Conservation (phyloP, 2,329 filamentous ascomycete genomes). For the Sporothrix pseudoabietina region DNA sequence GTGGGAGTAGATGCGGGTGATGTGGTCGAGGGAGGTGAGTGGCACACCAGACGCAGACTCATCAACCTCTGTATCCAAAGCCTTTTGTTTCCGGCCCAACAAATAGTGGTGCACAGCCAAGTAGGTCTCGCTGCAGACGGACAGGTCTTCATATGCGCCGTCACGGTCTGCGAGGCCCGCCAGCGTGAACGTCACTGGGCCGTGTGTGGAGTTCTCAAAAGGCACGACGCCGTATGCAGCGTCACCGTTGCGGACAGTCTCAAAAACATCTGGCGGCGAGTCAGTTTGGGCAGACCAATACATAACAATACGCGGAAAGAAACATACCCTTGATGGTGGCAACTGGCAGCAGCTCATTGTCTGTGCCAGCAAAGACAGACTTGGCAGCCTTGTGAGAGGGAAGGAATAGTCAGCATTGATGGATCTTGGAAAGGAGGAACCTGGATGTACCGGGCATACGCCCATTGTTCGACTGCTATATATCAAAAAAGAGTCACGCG, state of each 20-base stretch:
- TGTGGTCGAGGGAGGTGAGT: slow-evolving; percentile 56
- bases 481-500: not conserved
- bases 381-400: slow-evolving; percentile 39
- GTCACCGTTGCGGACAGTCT: slow-evolving; percentile 67
- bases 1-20: slow-evolving; percentile 84
- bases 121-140: slow-evolving; percentile 81
- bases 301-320: no score
- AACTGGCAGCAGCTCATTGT: slow-evolving; percentile 54
- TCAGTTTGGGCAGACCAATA: no score
- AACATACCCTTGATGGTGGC: slow-evolving; percentile 52
- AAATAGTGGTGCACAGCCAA: slow-evolving; percentile 88
- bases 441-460: not conserved
- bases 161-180: slow-evolving; percentile 82
- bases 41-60: slow-evolving; percentile 42
- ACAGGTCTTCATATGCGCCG: slow-evolving; percentile 64
- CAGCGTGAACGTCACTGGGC: slow-evolving; percentile 84
- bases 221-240: slow-evolving; percentile 80
- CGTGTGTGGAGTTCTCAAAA: slow-evolving; percentile 95
- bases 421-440: not conserved
- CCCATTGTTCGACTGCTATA: not conserved
- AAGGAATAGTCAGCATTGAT: not conserved
- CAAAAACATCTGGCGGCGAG: slow-evolving; percentile 70
- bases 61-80: not conserved
- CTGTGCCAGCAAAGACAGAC: slow-evolving; percentile 49
- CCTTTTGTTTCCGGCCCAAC: slow-evolving; percentile 47